These are phyloP conservation scores for Chrysoporthe puriensis DNA, from an alignment of 2,329 filamentous ascomycete species.

Conservation along the genomic window DNA sequence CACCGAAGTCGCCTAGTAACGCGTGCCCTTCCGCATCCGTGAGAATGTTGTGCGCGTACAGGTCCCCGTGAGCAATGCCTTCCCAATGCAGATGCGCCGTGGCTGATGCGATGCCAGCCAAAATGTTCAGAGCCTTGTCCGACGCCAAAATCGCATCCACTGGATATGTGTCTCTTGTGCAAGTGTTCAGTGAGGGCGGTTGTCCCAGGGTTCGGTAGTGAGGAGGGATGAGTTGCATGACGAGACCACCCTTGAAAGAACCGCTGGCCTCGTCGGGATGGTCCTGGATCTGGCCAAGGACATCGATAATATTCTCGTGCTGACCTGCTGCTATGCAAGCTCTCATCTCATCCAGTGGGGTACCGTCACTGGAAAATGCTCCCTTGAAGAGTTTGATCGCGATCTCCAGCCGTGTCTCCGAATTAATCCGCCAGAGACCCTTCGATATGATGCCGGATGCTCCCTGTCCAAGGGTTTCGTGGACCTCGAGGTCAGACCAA, in stretches of 20 bases:
- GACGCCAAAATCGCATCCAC: conserved; percentile 36
- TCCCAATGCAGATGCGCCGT: conserved; percentile 48
- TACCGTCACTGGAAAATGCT: conserved; percentile 51
- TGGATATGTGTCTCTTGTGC: conserved; percentile 50
- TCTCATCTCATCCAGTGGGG: conserved; percentile 53
- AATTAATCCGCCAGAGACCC: conserved; percentile 40
- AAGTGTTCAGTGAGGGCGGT: conserved; percentile 49
- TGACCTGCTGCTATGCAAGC: conserved; percentile 50
- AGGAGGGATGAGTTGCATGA: conserved; percentile 51
- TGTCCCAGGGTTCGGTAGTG: conserved; percentile 47
- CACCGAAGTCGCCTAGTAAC: conserved; percentile 52
- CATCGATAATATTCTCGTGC: conserved; percentile 50
- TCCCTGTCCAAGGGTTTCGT: conserved; percentile 47
- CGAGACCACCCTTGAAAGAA: conserved; percentile 43
- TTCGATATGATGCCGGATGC: conserved; percentile 52
- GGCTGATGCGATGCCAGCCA: conserved; percentile 46
- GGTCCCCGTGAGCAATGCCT: conserved; percentile 50
- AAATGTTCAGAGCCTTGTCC: conserved; percentile 40
- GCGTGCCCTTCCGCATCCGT: conserved; percentile 46
- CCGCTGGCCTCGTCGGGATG: conserved; percentile 41
- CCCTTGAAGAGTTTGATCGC: conserved; percentile 55
- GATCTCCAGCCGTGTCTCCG: conserved; percentile 40
- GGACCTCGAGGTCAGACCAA: conserved; percentile 46
- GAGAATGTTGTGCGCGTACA: conserved; percentile 54
- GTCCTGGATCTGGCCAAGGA: conserved; percentile 47